These are phyloP conservation scores for Myochromella boudieri DNA, from an alignment of 768 basidiomycete genomes.

Conservation along the genomic window DNA sequence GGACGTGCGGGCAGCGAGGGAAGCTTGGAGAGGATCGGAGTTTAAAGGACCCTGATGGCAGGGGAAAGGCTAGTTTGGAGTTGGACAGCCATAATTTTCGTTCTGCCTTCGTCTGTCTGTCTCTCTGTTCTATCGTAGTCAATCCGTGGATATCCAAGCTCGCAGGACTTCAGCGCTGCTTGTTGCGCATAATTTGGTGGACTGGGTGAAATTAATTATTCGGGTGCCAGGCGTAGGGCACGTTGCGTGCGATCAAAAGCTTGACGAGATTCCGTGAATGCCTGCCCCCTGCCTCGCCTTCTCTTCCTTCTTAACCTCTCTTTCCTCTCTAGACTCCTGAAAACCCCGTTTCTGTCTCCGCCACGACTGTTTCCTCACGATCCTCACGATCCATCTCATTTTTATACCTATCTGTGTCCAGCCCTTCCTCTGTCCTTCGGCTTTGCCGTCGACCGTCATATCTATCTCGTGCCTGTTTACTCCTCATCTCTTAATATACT, in stretches of 20 bases:
- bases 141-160: too few species aligned
- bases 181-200: too few species aligned
- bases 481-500: slow-evolving; percentile 40
- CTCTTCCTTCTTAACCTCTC: slow-evolving; percentile 47
- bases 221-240: slow-evolving; percentile 48
- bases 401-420: slow-evolving; percentile 51
- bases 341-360: slow-evolving; percentile 28
- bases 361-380: slow-evolving; percentile 53
- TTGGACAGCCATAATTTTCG: slow-evolving; percentile 19
- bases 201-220: slow-evolving; percentile 32
- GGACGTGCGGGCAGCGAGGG: neutral
- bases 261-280: slow-evolving; percentile 47
- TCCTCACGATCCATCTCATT: slow-evolving; percentile 49
- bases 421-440: slow-evolving; percentile 24
- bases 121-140: too few species aligned
- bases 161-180: too few species aligned
- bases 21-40: slow-evolving; percentile 22
- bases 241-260: slow-evolving; percentile 79
- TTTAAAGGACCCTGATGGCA: slow-evolving; percentile 25
- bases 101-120: too few species aligned
- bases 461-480: slow-evolving; percentile 25
- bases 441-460: slow-evolving; percentile 22
- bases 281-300: slow-evolving; percentile 64
- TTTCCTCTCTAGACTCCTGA: slow-evolving; percentile 27
- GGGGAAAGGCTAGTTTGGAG: slow-evolving; percentile 17